These are phyloP conservation scores for Hyaloscypha hepaticicola DNA, from an alignment of 495 filamentous ascomycete species.

Conservation along the genomic window DNA sequence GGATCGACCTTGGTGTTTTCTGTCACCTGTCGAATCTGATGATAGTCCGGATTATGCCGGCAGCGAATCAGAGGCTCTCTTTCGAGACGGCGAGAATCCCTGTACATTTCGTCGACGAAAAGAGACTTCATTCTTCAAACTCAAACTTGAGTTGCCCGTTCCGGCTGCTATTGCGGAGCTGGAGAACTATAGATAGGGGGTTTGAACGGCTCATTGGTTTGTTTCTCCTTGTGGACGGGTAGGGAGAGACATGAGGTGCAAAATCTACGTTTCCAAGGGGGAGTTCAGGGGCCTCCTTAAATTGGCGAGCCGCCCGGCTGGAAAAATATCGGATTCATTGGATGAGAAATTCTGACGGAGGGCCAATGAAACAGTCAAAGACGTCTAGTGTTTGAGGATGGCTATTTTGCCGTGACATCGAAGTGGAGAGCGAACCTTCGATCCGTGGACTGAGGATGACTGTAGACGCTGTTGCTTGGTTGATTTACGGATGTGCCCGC, in stretches of 20 bases:
- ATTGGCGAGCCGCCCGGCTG: slow-evolving; percentile 20
- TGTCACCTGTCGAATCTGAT: not conserved
- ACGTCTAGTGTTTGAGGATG: slow-evolving; percentile 8
- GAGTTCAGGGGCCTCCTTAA: slow-evolving; percentile 11
- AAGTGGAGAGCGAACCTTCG: not conserved
- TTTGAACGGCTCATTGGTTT: not conserved
- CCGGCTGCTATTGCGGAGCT: not conserved
- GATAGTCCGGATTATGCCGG: not conserved
- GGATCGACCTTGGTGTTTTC: not conserved
- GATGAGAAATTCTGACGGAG: slow-evolving; percentile 19
- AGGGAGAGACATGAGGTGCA: slow-evolving; percentile 21
- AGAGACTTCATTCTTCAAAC: not conserved
- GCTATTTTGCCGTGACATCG: slow-evolving; percentile 15
- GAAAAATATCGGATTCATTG: slow-evolving; percentile 24
- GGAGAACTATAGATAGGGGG: not conserved
- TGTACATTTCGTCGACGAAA: not conserved
- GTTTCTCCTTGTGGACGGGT: slow-evolving; percentile 7
- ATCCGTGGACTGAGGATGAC: not conserved
- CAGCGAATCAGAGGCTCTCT: not conserved
- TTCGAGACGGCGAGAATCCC: not conserved
- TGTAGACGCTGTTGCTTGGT: slow-evolving; percentile 1
- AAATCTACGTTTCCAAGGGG: not conserved
- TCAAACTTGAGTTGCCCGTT: slow-evolving; percentile 6
- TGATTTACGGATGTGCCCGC: slow-evolving; percentile 5
- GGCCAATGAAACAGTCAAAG: slow-evolving; percentile 21